A percentile compares a stretch with the other conserved stretches of the same genome.
phyloP scores from a whole-genome alignment of 2,329 filamentous ascomycete species.

The Calonectria montana region DNA sequence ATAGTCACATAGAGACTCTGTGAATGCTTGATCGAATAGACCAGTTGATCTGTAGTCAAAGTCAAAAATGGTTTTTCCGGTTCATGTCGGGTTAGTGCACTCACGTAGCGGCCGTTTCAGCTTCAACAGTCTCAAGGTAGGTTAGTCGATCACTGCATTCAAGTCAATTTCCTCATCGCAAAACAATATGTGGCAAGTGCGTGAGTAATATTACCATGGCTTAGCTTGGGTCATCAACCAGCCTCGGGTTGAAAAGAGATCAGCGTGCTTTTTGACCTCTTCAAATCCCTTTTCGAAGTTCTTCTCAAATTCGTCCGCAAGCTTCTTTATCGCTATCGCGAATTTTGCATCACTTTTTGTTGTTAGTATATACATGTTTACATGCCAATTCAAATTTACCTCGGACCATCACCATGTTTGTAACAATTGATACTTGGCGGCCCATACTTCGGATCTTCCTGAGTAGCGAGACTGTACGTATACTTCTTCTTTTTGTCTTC shows the following conservation, averaged over 20 bases:
- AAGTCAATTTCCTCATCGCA: too few species aligned
- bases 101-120: slow-evolving; percentile 19
- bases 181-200: too few species aligned
- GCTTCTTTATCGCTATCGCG: too few species aligned
- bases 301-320: not conserved
- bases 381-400: too few species aligned
- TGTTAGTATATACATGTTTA: not conserved
- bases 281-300: slow-evolving; percentile 18
- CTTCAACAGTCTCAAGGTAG: slow-evolving; percentile 16
- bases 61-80: not conserved
- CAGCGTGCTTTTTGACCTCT: not conserved
- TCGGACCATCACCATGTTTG: not conserved
- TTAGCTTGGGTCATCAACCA: slow-evolving; percentile 23
- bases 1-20: slow-evolving; percentile 26
- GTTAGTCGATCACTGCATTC: slow-evolving; percentile 3
- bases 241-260: slow-evolving; percentile 19
- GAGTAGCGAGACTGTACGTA: too few species aligned
- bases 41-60: slow-evolving; percentile 25
- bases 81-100: not conserved
- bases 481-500: slow-evolving; percentile 1
- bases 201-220: not conserved
- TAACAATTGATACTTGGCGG: slow-evolving; percentile 20
- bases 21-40: slow-evolving; percentile 24
- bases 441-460: too few species aligned
- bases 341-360: not conserved